These are phyloP conservation scores for Phalaenopsis aphrodite DNA, from an alignment of 106 monocot genomes.

Conservation along the genomic window DNA sequence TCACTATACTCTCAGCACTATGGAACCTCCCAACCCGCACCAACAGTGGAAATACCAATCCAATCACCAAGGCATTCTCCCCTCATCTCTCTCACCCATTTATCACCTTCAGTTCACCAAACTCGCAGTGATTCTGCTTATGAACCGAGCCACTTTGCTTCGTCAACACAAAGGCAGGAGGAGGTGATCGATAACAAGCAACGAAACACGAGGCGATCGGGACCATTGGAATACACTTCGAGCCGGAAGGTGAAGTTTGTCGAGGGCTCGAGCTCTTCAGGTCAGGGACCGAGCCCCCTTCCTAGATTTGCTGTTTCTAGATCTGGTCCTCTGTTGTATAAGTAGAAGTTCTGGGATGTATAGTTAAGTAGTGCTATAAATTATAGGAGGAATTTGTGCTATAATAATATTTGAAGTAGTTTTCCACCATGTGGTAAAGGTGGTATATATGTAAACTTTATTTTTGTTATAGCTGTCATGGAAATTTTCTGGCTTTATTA, in stretches of 20 bases:
- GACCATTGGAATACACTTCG: conserved; percentile 58
- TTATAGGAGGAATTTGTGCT: no score
- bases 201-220: conserved; percentile 43
- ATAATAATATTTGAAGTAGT: no score
- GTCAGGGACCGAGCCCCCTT: conserved; percentile 59
- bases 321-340: conserved; percentile 64
- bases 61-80: conserved; percentile 84
- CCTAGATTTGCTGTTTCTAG: conserved; percentile 76
- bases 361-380: no score
- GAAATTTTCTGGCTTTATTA: no score
- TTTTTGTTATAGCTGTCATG: no score
- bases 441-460: no score
- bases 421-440: no score
- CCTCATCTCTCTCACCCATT: conserved; percentile 55
- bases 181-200: conserved; percentile 31
- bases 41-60: conserved; percentile 23
- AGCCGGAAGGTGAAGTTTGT: conserved; percentile 73
- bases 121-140: conserved; percentile 31
- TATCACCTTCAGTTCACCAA: conserved; percentile 59
- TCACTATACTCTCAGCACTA: conserved; percentile 66
- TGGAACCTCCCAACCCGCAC: conserved; percentile 21
- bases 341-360: conserved; percentile 25
- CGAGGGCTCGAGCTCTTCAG: conserved; percentile 54
- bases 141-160: conserved; percentile 28
- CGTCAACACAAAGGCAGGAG: conserved; percentile 27